Base-by-base conservation (phyloP, 129 eudicot genomes). In the Lonicera japonica region DNA sequence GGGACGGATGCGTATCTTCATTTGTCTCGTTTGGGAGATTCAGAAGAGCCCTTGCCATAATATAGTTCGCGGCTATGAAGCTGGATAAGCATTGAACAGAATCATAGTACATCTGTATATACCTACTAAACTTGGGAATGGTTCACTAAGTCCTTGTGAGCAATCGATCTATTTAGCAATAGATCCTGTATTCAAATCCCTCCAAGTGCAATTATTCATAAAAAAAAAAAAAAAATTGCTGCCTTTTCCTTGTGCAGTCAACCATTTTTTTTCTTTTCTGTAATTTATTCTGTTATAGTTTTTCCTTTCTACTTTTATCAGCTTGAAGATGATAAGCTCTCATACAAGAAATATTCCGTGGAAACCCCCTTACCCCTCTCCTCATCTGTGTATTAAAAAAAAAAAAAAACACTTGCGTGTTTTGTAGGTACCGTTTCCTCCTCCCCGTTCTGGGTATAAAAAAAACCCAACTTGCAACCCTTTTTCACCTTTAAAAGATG, bases 1-100 rank as follows among this genome's bases (percentile, higher is more conserved):
- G 98, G 96, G 25, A 91, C 97, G 18, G 96, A 87, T 75, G 98
- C 98, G 1, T 91, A 87, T 66, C 96, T 91, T 66, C 98, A 91
- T 70, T 67, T 91, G 79, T 91, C 95, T 14, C 84, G 98, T 55
- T 71, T 87, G 79, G 96, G 98, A 40, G 98, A 87, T 78, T 91
- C 98, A 41, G 90, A 91, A 77, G 98, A 91, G 68, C 95, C 98
- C 13, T 73, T 91, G 59, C 96, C 98, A 0, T 91, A 70, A 77
- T 59, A 60, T 17, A 56, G 16, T 21, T 11, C 11, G 48, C n/a
- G 21, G 64, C 22, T 36, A 29, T 6, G 36, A 29, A 29, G 36
- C 2, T 6, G 36, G 36, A 29, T 6, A 34, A 6, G 22, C 3
- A 25, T 17, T 50, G 20, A 50, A n/a, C 3, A 10, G 3, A 10